A percentile compares a stretch with the other conserved stretches of the same genome.
phyloP scores from a whole-genome alignment of 495 filamentous ascomycete genomes.

The Apiosordaria backusii region DNA sequence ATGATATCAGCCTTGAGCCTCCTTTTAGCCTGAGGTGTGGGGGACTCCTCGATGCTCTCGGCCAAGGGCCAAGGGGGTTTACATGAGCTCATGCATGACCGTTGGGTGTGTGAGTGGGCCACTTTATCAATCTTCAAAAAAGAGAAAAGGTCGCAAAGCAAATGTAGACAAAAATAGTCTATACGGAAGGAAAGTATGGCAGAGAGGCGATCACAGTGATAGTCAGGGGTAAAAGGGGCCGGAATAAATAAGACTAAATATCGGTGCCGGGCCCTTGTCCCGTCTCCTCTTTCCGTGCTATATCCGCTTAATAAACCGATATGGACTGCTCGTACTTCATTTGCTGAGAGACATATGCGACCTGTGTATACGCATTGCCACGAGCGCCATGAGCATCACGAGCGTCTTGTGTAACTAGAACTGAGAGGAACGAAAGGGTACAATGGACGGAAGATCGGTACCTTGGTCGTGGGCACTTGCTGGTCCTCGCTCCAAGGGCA shows the following conservation, averaged over 20 bases:
- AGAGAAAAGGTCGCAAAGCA: background rate
- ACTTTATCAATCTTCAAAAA: background rate
- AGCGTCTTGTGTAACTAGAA: too few relatives aligned
- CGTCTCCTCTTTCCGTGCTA: background rate
- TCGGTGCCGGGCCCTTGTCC: background rate
- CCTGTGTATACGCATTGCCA: background rate
- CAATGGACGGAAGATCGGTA: too few relatives aligned
- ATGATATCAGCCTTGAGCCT: constrained; percentile 12
- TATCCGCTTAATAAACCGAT: background rate
- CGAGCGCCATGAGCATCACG: too few relatives aligned
- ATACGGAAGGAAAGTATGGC: background rate
- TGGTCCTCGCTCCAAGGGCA: too few relatives aligned
- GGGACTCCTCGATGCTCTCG: background rate
- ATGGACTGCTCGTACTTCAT: background rate
- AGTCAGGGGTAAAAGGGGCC: background rate
- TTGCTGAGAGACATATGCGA: background rate
- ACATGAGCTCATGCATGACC: background rate
- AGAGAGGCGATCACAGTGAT: background rate
- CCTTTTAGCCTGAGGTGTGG: constrained; percentile 19
- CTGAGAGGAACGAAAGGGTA: too few relatives aligned
- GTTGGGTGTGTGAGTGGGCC: background rate
- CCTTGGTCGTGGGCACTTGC: too few relatives aligned
- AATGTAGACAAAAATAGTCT: background rate
- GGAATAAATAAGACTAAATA: background rate
- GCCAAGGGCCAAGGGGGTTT: background rate